phyloP scores from a whole-genome alignment of 176 grass and related monocot species.

The Rhipidocladum racemiflorum region DNA sequence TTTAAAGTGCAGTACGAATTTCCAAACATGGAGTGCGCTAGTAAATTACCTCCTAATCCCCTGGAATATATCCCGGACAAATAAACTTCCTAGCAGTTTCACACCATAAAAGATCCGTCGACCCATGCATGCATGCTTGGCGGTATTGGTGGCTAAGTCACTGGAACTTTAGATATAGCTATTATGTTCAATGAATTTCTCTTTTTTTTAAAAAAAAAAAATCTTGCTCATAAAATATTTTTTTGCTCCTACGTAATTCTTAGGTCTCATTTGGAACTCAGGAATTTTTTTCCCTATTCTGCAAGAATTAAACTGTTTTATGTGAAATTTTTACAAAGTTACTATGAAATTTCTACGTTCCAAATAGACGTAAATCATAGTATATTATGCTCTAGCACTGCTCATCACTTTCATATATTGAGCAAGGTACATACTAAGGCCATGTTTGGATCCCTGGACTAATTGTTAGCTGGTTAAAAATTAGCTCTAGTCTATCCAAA shows the following conservation, averaged over 20 bases:
- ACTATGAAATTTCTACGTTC: too few species aligned
- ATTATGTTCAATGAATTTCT: background rate
- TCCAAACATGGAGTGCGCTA: background rate
- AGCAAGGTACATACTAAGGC: conserved; percentile 9
- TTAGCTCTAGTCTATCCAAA: too few species aligned
- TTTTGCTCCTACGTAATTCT: background rate
- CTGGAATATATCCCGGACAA: background rate
- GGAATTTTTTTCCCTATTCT: too few species aligned
- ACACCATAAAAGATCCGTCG: background rate
- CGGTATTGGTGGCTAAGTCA: background rate
- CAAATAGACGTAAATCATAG: background rate
- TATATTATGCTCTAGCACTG: background rate
- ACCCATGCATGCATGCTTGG: background rate
- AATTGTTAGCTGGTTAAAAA: too few species aligned
- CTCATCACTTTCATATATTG: conserved; percentile 7
- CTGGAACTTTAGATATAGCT: background rate
- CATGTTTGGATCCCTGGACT: too few species aligned
- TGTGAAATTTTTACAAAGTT: too few species aligned
- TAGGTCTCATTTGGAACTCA: too few species aligned
- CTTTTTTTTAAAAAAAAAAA: background rate
- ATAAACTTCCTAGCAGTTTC: conserved; percentile 5
- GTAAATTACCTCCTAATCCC: conserved; percentile 30
- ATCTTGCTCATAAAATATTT: background rate
- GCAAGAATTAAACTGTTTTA: too few species aligned
- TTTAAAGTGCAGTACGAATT: conserved; percentile 12